Evolutionary conservation across 345 rosid species (phyloP), one percentile per base, ranked within the genome.

Genomic region (Ceriops zippeliana): DNA sequence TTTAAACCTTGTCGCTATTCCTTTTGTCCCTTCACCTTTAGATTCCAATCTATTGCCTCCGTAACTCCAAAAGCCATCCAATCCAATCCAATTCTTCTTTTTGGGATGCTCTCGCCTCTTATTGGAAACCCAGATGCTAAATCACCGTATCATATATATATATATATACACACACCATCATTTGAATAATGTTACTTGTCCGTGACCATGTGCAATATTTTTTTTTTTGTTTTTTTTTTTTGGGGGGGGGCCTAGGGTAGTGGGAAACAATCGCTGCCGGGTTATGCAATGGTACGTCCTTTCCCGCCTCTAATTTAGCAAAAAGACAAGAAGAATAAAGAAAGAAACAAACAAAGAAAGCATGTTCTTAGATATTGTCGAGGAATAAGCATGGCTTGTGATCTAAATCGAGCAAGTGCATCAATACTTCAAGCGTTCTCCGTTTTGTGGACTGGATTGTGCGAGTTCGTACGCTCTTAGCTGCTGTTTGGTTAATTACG

Each of bases 21-120:
- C 80, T 61, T 67, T 72, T 83, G 85, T 82, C 78, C 56, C 83
- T 78, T 28, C 66, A 0, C 70, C 56, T 30, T 65, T 54, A 73
- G 71, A 58, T 28, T 31, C 59, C 62, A 1, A 1, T 31, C 27
- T 67, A 17, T n/a, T 53, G 13, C 22, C 38, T 42, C 10, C 17
- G 1, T 34, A 34, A 7, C 37, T 7, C 13, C 42, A 2, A 1
- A 17, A 30, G 6, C 22, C 1, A 7, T 21, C n/a, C 32, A 42
- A 7, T 21, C n/a, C 32, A 42, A 7, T 21, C n/a, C 32, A 42
- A 21, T 32, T 7, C 37, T 15, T 32, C 42, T 6, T 28, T 21
- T 26, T 16, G 54, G 26, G 6, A 46, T 15, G 32, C 15, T 2
- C 67, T 42, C 34, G 0, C 31, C 31, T 17, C 20, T 26, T 3